A percentile compares a stretch with the other conserved stretches of the same genome.
Conservation (phyloP, 1,284 basidiomycete species). For the Chalciporus sp. region DNA sequence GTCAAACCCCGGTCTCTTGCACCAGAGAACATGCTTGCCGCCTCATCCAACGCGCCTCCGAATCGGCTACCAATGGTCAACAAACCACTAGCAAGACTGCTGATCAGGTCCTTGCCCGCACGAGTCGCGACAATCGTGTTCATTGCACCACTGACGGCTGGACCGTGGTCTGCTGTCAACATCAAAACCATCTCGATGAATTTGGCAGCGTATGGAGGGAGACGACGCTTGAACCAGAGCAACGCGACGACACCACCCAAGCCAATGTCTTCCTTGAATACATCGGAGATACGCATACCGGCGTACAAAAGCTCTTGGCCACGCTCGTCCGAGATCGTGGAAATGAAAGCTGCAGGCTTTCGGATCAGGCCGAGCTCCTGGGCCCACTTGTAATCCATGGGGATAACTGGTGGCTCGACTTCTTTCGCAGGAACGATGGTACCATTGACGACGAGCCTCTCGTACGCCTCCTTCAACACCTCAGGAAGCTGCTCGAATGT, state of each 20-base stretch:
- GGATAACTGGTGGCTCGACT: conserved; percentile 92
- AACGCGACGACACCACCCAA: conserved; percentile 96
- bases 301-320: conserved; percentile 98
- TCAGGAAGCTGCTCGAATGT: conserved; percentile 96
- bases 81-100: conserved; percentile 93
- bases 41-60: conserved; percentile 99
- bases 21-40: conserved; percentile 92
- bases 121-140: conserved; percentile 99
- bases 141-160: conserved; percentile 98
- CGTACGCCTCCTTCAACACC: conserved; percentile 85
- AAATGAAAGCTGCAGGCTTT: conserved; percentile 99
- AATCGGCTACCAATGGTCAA: conserved; percentile 98
- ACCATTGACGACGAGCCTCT: conserved; percentile 76
- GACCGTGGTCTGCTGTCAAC: conserved; percentile 98
- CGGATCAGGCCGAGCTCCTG: conserved; percentile 97
- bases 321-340: conserved; percentile 99
- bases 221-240: conserved; percentile 96
- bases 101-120: conserved; percentile 98
- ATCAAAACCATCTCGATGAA: conserved; percentile 99
- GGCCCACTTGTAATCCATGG: conserved; percentile 99
- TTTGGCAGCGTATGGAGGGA: conserved; percentile 86
- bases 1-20: conserved; percentile 91
- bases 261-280: conserved; percentile 97
- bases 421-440: conserved; percentile 76
- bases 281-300: conserved; percentile 98